phyloP scores from a whole-genome alignment of 2,329 filamentous ascomycete species.

The Penicillium sp. region DNA sequence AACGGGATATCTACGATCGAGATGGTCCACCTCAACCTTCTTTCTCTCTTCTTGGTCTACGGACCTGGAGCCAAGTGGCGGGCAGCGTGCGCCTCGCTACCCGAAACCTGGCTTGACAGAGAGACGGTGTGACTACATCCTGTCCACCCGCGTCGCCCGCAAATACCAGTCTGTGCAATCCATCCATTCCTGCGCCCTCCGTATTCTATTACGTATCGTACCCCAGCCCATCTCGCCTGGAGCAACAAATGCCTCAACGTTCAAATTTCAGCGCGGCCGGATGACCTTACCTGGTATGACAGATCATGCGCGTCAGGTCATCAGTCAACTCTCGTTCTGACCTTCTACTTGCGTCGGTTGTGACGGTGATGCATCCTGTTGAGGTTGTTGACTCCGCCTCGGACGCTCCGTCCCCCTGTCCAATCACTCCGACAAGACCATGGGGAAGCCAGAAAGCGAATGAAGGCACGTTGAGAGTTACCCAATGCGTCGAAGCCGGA shows the following conservation, averaged over 20 bases:
- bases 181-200: no score
- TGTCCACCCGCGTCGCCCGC: no score
- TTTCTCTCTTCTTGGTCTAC: no score
- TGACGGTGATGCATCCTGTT: neutral
- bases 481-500: constrained; percentile 10
- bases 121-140: no score
- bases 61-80: no score
- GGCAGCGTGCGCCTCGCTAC: no score
- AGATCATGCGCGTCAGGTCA: neutral
- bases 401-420: neutral
- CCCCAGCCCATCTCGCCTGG: neutral
- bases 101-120: no score
- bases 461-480: constrained; percentile 13
- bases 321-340: neutral
- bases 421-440: neutral
- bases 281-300: no score
- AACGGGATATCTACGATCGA: no score
- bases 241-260: neutral
- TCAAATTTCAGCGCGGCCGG: neutral
- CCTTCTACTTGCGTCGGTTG: neutral
- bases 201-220: no score
- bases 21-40: no score
- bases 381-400: neutral
- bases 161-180: no score
- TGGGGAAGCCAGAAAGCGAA: neutral